These are phyloP conservation scores for Backusella circina DNA, from an alignment of 192 early-diverging fungal genomes.

Conservation along the genomic window DNA sequence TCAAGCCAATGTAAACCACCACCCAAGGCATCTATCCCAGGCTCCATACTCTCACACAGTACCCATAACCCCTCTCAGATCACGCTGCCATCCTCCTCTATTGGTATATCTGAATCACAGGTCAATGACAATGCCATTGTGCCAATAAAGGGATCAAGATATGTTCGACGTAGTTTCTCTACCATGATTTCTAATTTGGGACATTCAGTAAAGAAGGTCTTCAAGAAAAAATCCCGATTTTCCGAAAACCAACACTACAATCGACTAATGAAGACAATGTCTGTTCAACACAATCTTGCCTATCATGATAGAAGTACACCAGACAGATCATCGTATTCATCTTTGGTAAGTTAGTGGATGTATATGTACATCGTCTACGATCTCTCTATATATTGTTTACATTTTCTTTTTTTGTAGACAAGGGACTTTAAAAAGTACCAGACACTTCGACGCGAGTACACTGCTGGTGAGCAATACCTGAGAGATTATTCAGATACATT, in stretches of 20 bases:
- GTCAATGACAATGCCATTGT: not conserved
- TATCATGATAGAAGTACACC: not conserved
- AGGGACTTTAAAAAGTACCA: not conserved
- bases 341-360: not conserved
- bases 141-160: not conserved
- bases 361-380: not conserved
- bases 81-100: not conserved
- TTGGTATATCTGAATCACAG: not conserved
- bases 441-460: not conserved
- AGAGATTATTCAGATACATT: not conserved
- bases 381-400: not conserved
- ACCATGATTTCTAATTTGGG: constrained; percentile 4
- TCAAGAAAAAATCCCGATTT: not conserved
- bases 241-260: not conserved
- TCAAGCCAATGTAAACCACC: not conserved
- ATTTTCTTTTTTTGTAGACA: not conserved
- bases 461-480: not conserved
- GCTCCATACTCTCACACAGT: not conserved
- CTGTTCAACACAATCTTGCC: not conserved
- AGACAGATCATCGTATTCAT: not conserved
- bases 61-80: not conserved
- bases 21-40: not conserved
- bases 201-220: not conserved
- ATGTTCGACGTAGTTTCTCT: constrained; percentile 1
- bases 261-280: constrained; percentile 4